A percentile compares a stretch with the other conserved stretches of the same genome.
Evolutionary conservation across 805 yeast species (phyloP).

Genomic region (Yamadazyma nakazawae): DNA sequence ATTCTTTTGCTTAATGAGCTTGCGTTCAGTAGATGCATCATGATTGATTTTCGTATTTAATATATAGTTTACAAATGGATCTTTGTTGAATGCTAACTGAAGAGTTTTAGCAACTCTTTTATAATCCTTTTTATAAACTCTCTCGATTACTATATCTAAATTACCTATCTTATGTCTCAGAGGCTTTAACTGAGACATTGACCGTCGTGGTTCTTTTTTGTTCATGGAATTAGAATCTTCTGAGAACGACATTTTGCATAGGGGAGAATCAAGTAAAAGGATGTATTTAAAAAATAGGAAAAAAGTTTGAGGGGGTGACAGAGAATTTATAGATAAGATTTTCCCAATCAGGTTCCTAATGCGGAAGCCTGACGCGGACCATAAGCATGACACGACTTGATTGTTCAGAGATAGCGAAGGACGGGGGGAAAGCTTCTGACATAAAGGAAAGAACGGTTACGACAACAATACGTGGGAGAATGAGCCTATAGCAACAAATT

Average conservation of each 20-base stretch:
- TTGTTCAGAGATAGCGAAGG: no score
- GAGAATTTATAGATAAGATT: not conserved
- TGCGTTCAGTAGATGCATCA: conserved; percentile 29
- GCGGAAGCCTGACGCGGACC: conserved; percentile 1
- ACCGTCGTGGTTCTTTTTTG: conserved; percentile 39
- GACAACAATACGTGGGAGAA: no score
- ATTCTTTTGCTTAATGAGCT: conserved; percentile 13
- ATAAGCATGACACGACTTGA: not conserved
- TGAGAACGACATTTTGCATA: conserved; percentile 17
- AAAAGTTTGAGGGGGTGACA: not conserved
- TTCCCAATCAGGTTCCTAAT: not conserved
- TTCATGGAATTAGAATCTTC: conserved; percentile 32
- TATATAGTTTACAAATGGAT: conserved; percentile 49
- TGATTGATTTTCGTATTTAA: conserved; percentile 41
- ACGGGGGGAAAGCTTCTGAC: no score
- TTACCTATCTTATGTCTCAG: conserved; percentile 15
- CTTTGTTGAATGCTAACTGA: conserved; percentile 51
- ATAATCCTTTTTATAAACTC: conserved; percentile 40
- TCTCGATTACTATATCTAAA: conserved; percentile 18
- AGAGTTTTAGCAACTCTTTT: conserved; percentile 54
- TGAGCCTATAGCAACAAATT: no score
- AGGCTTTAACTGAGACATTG: conserved; percentile 29
- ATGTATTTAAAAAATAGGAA: not conserved
- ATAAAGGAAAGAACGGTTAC: no score
- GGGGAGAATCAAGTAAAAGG: not conserved